Evolutionary conservation across 371 early-diverging fungal genomes (phyloP), one percentile per base, ranked within the genome.

Genomic region (Mortierella sp.): DNA sequence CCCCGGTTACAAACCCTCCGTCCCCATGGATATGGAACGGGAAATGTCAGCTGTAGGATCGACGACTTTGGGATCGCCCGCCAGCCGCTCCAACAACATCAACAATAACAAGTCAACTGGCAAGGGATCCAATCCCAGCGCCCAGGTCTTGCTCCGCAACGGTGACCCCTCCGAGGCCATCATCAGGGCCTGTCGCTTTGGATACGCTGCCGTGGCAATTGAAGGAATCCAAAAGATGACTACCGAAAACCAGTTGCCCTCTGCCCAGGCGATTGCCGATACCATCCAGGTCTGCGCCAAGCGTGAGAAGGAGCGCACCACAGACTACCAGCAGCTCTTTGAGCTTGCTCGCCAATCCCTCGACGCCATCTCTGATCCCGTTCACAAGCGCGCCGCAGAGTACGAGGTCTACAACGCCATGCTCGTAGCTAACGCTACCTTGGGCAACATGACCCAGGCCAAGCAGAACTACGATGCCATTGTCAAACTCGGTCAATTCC

Each of bases 371-470:
- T 40, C 72, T 16, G 81, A 84, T 34, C 69, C 44, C 13, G 61
- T 57, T 4, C 75, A 84, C 37, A 81, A 76, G 10, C 78, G 85
- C 5, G 75, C 81, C 6, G 85, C 81, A 6, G 78, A 84, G 64
- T 84, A 84, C 51, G 85, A 84, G 37, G 79, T 84, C 44, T 80
- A 75, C 81, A 93, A 92, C 76, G 83, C 89, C 54, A 92, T 93
- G 92, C 72, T 93, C 50, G 83, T 91, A 55, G 90, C 91, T 34
- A 89, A 91, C 78, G 91, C 92, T 34, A 89, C 89, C 26, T 75
- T 83, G 4, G 83, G 87, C 19, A 86, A 91, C 73, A 75, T 91
- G 64, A 78, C 78, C 0, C 69, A 78, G 1, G 91, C 92, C 37
- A 89, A 90, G 77, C 69, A 79, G 34, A 90, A 89, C 69, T 91